A percentile compares a stretch with the other conserved stretches of the same genome.
Conservation (phyloP, 2,329 filamentous ascomycete species). For the Magnaporthiopsis rhizophila region DNA sequence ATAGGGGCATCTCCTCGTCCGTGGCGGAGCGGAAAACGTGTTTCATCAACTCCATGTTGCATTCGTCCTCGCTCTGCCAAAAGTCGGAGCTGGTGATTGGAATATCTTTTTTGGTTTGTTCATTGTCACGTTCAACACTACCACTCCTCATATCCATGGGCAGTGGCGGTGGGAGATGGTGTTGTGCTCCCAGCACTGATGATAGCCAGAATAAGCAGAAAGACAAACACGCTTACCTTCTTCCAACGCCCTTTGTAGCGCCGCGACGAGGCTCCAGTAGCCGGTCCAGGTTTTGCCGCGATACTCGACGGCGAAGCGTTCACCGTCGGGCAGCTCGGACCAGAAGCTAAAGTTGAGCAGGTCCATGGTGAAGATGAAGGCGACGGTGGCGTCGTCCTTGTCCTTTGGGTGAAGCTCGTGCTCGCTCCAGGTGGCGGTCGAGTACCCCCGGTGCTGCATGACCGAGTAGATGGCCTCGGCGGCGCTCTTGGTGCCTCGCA, state of each 20-base stretch:
- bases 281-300: constrained; percentile 78
- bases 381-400: constrained; percentile 57
- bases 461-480: constrained; percentile 69
- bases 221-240: constrained; percentile 50
- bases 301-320: constrained; percentile 79
- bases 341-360: constrained; percentile 96
- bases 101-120: constrained; percentile 46
- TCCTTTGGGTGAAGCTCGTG: constrained; percentile 81
- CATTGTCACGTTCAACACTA: constrained; percentile 11
- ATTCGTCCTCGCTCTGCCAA: constrained; percentile 72
- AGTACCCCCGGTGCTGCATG: constrained; percentile 81
- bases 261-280: constrained; percentile 89
- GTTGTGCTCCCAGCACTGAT: no score
- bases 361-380: constrained; percentile 97
- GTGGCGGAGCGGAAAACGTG: constrained; percentile 83
- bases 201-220: no score
- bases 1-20: constrained; percentile 77
- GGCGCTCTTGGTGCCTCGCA: constrained; percentile 72
- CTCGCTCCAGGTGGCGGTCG: constrained; percentile 75
- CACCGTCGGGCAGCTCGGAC: constrained; percentile 62
- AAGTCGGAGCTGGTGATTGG: constrained; percentile 84
- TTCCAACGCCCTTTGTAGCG: constrained; percentile 77
- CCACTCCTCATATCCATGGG: background rate
- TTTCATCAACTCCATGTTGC: constrained; percentile 62
- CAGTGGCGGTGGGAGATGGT: no score